Percentiles rank a stretch among this genome's conserved stretches.
Conservation (phyloP, 192 early-diverging fungal species). For the Backusella luteola region DNA sequence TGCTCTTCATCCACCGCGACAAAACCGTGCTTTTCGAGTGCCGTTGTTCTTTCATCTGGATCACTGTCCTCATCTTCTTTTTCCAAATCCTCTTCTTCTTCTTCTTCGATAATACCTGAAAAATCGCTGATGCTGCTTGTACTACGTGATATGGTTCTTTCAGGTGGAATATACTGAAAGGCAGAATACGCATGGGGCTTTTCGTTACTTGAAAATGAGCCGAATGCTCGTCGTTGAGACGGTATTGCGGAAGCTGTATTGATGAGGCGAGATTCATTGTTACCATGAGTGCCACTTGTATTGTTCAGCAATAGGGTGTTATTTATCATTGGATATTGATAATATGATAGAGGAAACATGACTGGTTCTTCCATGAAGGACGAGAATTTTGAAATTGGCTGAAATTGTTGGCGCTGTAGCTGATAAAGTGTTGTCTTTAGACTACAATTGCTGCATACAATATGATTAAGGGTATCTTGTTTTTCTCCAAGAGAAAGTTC, state of each 20-base stretch:
- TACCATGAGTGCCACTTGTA: background rate
- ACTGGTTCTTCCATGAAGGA: background rate
- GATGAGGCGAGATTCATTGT: background rate
- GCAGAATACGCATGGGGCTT: conserved; percentile 10
- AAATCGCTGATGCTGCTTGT: background rate
- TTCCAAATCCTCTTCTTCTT: background rate
- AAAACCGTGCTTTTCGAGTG: conserved; percentile 10
- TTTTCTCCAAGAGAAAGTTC: conserved; percentile 5
- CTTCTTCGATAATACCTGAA: background rate
- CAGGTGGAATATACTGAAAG: conserved; percentile 11
- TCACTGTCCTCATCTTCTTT: background rate
- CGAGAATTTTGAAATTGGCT: background rate
- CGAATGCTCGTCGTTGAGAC: background rate
- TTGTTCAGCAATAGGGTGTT: background rate
- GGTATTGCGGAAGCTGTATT: conserved; percentile 1
- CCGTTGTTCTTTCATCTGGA: background rate
- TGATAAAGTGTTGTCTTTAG: background rate
- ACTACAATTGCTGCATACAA: background rate
- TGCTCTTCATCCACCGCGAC: conserved; percentile 26
- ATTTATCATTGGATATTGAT: background rate
- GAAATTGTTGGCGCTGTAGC: background rate
- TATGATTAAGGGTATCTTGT: background rate
- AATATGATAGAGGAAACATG: conserved; percentile 11
- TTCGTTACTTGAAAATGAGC: background rate
- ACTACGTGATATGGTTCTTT: background rate